Conservation (phyloP, 805 yeast genomes). For the Candida succiphila region DNA sequence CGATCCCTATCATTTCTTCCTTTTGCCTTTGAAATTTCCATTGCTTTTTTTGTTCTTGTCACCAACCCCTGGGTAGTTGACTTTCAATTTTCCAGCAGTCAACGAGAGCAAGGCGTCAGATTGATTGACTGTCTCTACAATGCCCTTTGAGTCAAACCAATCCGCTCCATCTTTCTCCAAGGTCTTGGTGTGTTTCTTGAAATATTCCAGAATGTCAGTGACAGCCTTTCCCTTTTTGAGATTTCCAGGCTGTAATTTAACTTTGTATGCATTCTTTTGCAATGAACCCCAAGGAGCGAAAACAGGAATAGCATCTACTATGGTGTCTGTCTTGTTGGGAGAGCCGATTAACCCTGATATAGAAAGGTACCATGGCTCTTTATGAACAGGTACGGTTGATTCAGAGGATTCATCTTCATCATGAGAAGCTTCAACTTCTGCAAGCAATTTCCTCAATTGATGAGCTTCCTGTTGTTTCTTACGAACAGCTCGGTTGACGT, state of each 20-base stretch:
- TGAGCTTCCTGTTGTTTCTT: slow-evolving; percentile 21
- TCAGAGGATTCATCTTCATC: slow-evolving; percentile 3
- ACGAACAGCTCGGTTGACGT: slow-evolving; percentile 1
- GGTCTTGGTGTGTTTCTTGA: slow-evolving; percentile 27
- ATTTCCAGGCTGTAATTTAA: slow-evolving; percentile 70
- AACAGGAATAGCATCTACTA: slow-evolving; percentile 64
- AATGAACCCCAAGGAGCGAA: slow-evolving; percentile 92
- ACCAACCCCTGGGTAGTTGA: slow-evolving; percentile 43
- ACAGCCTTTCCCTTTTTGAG: slow-evolving; percentile 85
- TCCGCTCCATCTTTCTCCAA: slow-evolving; percentile 29
- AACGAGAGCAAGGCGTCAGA: slow-evolving; percentile 58
- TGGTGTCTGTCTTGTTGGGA: slow-evolving; percentile 38
- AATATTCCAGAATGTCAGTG: slow-evolving; percentile 52
- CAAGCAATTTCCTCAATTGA: slow-evolving; percentile 21
- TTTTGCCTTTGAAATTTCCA: slow-evolving; percentile 4
- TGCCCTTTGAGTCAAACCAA: slow-evolving; percentile 62
- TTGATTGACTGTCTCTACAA: slow-evolving; percentile 46
- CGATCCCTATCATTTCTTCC: slow-evolving; percentile 14
- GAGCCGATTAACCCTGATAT: slow-evolving; percentile 26
- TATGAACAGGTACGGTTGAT: neutral
- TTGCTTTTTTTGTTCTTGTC: slow-evolving; percentile 15
- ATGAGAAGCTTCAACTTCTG: slow-evolving; percentile 15
- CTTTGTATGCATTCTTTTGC: slow-evolving; percentile 65
- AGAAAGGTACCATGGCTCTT: slow-evolving; percentile 17
- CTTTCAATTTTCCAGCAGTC: slow-evolving; percentile 64